Evolutionary conservation across 805 yeast species (phyloP).

Genomic region (Starmerella cellae): DNA sequence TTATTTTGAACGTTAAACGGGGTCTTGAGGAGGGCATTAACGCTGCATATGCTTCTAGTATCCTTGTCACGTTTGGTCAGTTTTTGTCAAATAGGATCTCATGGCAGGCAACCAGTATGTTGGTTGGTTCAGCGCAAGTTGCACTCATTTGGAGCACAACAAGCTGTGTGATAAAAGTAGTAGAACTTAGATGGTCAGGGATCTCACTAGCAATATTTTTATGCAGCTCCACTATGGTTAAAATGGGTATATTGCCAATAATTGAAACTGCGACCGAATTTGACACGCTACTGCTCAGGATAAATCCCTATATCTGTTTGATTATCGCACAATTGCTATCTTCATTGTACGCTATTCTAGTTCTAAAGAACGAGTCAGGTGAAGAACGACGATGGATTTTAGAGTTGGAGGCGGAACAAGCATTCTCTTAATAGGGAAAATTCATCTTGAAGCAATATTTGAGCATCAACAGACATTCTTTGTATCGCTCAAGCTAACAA

Average conservation of each 20-base stretch:
- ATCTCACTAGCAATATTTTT: not conserved
- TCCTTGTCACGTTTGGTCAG: not conserved
- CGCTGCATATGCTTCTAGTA: not conserved
- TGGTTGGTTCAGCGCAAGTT: not conserved
- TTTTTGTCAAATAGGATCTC: not conserved
- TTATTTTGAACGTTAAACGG: not conserved
- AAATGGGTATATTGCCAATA: conserved; percentile 5
- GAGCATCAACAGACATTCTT: not conserved
- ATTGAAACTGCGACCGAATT: conserved; percentile 6
- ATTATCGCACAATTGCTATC: conserved; percentile 3
- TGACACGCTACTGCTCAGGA: not conserved
- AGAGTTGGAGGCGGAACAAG: conserved; percentile 11
- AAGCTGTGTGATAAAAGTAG: not conserved
- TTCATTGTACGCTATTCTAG: not conserved
- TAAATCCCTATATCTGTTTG: not conserved
- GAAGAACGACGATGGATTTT: conserved; percentile 6
- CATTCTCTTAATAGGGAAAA: conserved; percentile 1
- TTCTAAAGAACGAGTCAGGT: not conserved
- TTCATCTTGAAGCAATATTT: not conserved
- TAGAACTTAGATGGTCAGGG: not conserved
- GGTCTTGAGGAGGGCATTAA: not conserved
- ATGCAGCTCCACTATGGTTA: not conserved
- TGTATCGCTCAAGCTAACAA: not conserved
- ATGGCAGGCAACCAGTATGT: not conserved
- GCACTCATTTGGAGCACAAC: not conserved